These are phyloP conservation scores for Fraxinus americana DNA, from an alignment of 257 asterid species.

Conservation along the genomic window DNA sequence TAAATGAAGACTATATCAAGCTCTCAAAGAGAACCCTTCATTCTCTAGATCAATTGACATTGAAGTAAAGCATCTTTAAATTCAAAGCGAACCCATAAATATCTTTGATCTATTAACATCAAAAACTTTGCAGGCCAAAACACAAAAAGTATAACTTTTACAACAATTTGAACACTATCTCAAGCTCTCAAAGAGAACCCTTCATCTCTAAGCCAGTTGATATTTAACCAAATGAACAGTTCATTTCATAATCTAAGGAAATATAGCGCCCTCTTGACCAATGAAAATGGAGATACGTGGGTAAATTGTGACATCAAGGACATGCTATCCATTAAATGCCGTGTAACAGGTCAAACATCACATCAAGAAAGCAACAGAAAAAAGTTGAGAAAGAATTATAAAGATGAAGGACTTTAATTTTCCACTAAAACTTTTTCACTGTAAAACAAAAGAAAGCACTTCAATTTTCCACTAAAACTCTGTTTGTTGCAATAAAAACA, in stretches of 20 bases:
- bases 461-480: slow-evolving; percentile 43
- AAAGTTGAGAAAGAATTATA: slow-evolving; percentile 35
- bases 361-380: slow-evolving; percentile 48
- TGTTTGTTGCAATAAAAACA: slow-evolving; percentile 6
- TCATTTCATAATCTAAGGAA: slow-evolving; percentile 15
- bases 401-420: slow-evolving; percentile 45
- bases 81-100: neutral
- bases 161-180: slow-evolving; percentile 1
- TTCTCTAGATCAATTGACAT: neutral
- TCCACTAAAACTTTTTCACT: slow-evolving; percentile 39
- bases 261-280: slow-evolving; percentile 33
- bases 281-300: slow-evolving; percentile 38
- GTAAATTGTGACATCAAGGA: slow-evolving; percentile 37
- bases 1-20: neutral
- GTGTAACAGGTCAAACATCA: slow-evolving; percentile 44
- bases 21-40: neutral
- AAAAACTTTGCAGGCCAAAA: neutral
- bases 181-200: slow-evolving; percentile 13
- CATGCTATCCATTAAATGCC: slow-evolving; percentile 39
- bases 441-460: slow-evolving; percentile 28
- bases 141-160: neutral
- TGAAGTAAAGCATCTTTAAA: neutral
- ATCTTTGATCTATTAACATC: neutral
- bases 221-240: slow-evolving; percentile 6
- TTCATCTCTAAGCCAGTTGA: neutral